A percentile compares a stretch with the other conserved stretches of the same genome.
Evolutionary conservation across 345 rosid species (phyloP).

Genomic region (Aquilaria yunnanensis): DNA sequence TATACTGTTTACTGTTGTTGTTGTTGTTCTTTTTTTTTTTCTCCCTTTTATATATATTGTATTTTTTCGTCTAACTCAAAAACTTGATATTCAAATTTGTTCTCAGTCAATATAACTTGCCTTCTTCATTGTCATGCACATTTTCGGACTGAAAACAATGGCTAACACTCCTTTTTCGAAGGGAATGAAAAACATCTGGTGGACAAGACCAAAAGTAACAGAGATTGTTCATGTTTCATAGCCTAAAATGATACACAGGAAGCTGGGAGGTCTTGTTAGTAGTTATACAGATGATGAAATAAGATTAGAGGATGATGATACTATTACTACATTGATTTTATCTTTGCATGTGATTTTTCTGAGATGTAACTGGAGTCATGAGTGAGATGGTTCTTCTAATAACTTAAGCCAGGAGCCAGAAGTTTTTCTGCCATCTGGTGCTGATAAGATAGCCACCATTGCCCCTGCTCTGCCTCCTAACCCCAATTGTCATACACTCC

Average conservation of each 20-base stretch:
- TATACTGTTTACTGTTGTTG: too few relatives aligned
- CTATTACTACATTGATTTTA: background rate
- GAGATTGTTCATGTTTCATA: background rate
- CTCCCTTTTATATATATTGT: too few relatives aligned
- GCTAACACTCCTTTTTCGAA: background rate
- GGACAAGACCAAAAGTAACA: background rate
- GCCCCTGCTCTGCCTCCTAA: conserved; percentile 83
- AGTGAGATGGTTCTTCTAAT: background rate
- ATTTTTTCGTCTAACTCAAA: too few relatives aligned
- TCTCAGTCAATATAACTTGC: too few relatives aligned
- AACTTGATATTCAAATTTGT: too few relatives aligned
- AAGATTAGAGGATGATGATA: background rate
- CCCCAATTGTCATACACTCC: conserved; percentile 87
- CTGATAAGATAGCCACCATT: conserved; percentile 78
- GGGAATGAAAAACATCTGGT: background rate
- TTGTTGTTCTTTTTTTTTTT: too few relatives aligned
- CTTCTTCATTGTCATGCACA: too few relatives aligned
- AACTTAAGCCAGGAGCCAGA: conserved; percentile 85
- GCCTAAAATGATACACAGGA: background rate
- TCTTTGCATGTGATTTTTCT: background rate
- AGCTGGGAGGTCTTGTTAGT: conserved; percentile 1
- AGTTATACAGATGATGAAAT: conserved; percentile 1
- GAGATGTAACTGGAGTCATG: background rate
- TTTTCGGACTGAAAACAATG: background rate
- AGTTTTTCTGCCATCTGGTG: conserved; percentile 90